These are phyloP conservation scores for Protomyces lactucae-debilis DNA, from an alignment of 1,139 yeast genomes.

Conservation along the genomic window DNA sequence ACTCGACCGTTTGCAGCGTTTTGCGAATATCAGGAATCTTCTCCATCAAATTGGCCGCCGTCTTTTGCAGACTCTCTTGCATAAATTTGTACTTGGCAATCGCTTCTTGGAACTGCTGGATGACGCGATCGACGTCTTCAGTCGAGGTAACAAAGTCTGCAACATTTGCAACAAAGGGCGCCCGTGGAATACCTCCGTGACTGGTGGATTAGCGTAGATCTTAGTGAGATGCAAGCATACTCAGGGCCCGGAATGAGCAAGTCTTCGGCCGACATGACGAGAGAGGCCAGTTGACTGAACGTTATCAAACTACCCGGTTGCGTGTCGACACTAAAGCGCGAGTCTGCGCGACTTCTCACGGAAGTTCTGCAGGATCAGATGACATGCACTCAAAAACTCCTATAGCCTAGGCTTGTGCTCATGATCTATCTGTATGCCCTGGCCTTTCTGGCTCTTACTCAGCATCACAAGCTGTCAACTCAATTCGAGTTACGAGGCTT, in stretches of 20 bases:
- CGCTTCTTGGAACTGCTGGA: slow-evolving; percentile 66
- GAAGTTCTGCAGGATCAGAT: too few species aligned
- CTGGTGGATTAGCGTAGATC: background rate
- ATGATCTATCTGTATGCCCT: too few species aligned
- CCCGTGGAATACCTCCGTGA: slow-evolving; percentile 83
- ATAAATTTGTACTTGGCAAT: slow-evolving; percentile 63
- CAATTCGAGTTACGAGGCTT: too few species aligned
- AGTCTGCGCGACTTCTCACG: too few species aligned
- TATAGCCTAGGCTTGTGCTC: too few species aligned
- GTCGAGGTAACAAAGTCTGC: slow-evolving; percentile 64
- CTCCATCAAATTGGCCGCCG: slow-evolving; percentile 59
- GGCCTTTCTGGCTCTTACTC: too few species aligned
- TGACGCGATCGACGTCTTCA: slow-evolving; percentile 64
- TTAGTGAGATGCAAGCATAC: background rate
- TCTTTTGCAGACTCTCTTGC: slow-evolving; percentile 66
- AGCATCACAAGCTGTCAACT: too few species aligned
- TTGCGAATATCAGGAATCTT: slow-evolving; percentile 89
- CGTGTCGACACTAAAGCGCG: too few species aligned
- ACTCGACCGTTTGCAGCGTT: slow-evolving; percentile 66
- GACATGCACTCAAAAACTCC: too few species aligned
- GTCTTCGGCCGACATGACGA: background rate
- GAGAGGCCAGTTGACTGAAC: too few species aligned
- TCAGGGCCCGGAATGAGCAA: background rate
- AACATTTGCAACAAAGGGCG: slow-evolving; percentile 86
- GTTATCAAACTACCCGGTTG: too few species aligned